A percentile compares a stretch with the other conserved stretches of the same genome.
Conservation (phyloP, 169 alveolate species). For the Eimeria zaria region DNA sequence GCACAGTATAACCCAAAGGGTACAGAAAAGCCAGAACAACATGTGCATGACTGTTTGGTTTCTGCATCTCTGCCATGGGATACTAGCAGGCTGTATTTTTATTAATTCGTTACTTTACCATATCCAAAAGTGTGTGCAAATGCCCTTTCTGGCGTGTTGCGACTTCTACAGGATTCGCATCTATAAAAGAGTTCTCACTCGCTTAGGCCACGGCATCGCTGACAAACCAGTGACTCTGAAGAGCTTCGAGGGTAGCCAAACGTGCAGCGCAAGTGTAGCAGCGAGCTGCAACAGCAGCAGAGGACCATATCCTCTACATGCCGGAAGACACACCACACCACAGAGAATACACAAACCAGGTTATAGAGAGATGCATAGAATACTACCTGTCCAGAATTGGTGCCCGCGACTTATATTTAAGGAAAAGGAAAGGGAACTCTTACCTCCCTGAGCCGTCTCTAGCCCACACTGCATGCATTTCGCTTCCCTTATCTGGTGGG, state of each 20-base stretch:
- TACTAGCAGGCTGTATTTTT: background rate
- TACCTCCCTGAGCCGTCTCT: slow-evolving; percentile 18
- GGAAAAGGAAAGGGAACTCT: background rate
- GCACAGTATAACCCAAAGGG: background rate
- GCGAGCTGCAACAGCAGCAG: slow-evolving; percentile 55
- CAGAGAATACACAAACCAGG: background rate
- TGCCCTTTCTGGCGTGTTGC: background rate
- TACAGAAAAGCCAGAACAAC: background rate
- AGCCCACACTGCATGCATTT: slow-evolving; percentile 28
- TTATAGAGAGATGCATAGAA: background rate
- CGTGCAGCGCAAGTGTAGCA: slow-evolving; percentile 32
- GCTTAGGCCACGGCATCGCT: slow-evolving; percentile 23
- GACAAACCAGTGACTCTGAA: slow-evolving; percentile 14
- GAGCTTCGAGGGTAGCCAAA: background rate
- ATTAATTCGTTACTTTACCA: background rate
- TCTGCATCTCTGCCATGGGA: background rate
- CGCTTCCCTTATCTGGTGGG: slow-evolving; percentile 4
- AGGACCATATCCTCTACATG: slow-evolving; percentile 3
- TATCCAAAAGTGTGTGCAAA: background rate
- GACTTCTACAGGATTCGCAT: background rate
- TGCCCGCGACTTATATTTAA: background rate
- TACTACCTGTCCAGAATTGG: background rate
- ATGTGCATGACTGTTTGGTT: background rate
- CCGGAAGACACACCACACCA: background rate
- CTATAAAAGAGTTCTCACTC: background rate